Evolutionary conservation across 371 early-diverging fungal genomes (phyloP).

Genomic region (Mortierella polycephala): DNA sequence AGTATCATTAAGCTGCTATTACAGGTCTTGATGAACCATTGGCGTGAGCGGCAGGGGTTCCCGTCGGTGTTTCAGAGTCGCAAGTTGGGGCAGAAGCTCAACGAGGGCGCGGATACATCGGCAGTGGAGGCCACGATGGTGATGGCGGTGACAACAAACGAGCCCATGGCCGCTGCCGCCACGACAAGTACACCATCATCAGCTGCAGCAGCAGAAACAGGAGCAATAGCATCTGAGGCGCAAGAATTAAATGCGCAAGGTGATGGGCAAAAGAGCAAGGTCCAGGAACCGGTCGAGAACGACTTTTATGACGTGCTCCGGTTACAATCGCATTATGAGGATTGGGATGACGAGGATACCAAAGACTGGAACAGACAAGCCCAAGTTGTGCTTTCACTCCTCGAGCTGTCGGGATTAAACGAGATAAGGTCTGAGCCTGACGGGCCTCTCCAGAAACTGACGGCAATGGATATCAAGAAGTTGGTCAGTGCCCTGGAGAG

Average conservation of each 20-base stretch:
- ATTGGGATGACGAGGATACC: conserved; percentile 51
- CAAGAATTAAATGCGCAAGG: neutral
- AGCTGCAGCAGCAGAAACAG: neutral
- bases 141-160: neutral
- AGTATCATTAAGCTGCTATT: conserved; percentile 50
- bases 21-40: conserved; percentile 44
- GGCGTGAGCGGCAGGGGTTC: conserved; percentile 47
- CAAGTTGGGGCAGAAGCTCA: neutral
- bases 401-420: conserved; percentile 36
- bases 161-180: neutral
- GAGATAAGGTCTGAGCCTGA: conserved; percentile 23
- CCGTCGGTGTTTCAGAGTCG: conserved; percentile 25
- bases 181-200: neutral
- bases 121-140: neutral
- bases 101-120: neutral
- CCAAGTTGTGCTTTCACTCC: conserved; percentile 26
- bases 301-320: conserved; percentile 48
- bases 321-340: conserved; percentile 46
- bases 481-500: conserved; percentile 48
- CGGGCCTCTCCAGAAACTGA: conserved; percentile 6
- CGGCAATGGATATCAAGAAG: conserved; percentile 28
- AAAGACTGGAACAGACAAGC: conserved; percentile 51
- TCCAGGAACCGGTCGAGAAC: conserved; percentile 48
- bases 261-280: neutral
- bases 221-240: neutral